A percentile compares a stretch with the other conserved stretches of the same genome.
These are phyloP conservation scores for Hanseniaspora uvarum DNA, from an alignment of 1,139 yeast genomes.

Conservation along the genomic window DNA sequence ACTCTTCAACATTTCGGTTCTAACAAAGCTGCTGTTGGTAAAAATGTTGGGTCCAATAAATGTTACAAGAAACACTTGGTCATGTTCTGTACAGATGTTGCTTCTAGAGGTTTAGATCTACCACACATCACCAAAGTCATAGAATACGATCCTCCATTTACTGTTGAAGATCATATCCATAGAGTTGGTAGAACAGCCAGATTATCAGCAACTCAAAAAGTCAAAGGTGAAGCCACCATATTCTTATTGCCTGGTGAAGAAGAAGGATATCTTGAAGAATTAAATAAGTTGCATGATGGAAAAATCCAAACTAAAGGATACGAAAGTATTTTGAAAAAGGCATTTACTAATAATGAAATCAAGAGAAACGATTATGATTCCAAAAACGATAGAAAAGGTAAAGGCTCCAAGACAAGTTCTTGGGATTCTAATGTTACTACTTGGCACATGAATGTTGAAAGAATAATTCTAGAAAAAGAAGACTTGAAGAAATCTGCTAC, in stretches of 20 bases:
- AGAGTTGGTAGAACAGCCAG: constrained; percentile 69
- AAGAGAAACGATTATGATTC: constrained; percentile 28
- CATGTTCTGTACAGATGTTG: constrained; percentile 73
- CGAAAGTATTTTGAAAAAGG: constrained; percentile 47
- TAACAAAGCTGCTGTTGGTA: constrained; percentile 27
- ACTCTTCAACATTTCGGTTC: constrained; percentile 58
- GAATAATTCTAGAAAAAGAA: constrained; percentile 70
- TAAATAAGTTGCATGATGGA: constrained; percentile 53
- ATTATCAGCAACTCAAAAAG: constrained; percentile 32
- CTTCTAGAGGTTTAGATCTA: constrained; percentile 61
- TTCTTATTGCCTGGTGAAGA: constrained; percentile 82
- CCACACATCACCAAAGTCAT: constrained; percentile 56
- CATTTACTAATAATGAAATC: constrained; percentile 45
- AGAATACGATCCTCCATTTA: constrained; percentile 61
- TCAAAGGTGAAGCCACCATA: constrained; percentile 53
- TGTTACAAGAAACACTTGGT: constrained; percentile 41
- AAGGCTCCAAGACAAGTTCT: constrained; percentile 35
- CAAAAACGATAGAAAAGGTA: constrained; percentile 21
- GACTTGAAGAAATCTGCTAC: constrained; percentile 52
- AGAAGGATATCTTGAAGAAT: constrained; percentile 62
- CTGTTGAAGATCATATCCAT: constrained; percentile 61
- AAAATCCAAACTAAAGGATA: constrained; percentile 44
- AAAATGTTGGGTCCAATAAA: constrained; percentile 22
- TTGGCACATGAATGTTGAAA: constrained; percentile 83
- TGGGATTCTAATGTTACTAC: constrained; percentile 97